Evolutionary conservation across 208 protist species (phyloP).

Genomic region (Entamoeba moshkovskii): DNA sequence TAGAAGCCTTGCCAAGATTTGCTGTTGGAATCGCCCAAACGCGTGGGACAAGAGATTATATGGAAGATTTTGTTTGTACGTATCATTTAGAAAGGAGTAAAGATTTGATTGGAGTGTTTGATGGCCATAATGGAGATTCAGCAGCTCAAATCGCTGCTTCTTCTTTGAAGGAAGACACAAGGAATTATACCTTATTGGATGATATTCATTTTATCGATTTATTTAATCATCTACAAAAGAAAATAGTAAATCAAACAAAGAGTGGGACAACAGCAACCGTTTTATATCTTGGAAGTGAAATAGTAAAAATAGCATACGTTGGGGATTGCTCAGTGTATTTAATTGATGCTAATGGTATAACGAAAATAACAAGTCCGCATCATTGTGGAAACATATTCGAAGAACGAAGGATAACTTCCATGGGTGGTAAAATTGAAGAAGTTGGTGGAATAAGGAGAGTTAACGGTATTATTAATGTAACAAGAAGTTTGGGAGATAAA

Average conservation of each 20-base stretch:
- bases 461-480: neutral
- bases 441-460: neutral
- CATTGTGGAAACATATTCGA: neutral
- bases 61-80: neutral
- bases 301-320: neutral
- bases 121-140: neutral
- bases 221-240: neutral
- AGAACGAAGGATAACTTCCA: neutral
- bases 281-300: neutral
- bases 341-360: neutral
- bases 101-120: neutral
- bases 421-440: neutral
- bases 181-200: neutral
- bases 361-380: neutral
- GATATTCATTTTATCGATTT: neutral
- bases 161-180: neutral
- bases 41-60: neutral
- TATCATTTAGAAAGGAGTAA: neutral
- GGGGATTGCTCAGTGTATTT: neutral
- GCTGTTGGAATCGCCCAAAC: neutral
- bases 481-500: neutral
- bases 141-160: neutral
- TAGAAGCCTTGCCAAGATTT: neutral
- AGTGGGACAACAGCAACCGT: neutral
- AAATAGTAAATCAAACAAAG: neutral